Conservation (phyloP, 176 grass and related monocot species). For the Chloris gayana region DNA sequence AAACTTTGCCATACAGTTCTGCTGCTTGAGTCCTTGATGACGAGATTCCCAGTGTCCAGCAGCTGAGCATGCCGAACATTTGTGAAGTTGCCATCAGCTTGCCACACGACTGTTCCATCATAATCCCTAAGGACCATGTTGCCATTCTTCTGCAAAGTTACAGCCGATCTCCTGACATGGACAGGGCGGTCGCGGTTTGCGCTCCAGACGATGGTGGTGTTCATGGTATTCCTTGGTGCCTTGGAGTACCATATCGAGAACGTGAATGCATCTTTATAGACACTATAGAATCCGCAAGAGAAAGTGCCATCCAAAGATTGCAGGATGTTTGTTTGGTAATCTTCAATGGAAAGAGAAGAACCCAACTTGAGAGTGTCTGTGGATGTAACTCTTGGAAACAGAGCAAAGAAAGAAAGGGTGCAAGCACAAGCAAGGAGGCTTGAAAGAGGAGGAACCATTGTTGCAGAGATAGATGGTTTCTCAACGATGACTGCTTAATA, state of each 20-base stretch:
- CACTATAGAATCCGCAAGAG: slow-evolving; percentile 48
- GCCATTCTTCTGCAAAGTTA: slow-evolving; percentile 46
- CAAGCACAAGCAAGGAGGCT: slow-evolving; percentile 13
- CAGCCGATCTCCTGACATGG: slow-evolving; percentile 16
- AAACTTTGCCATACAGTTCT: slow-evolving; percentile 57
- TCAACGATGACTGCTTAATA: not conserved
- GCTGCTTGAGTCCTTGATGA: slow-evolving; percentile 34
- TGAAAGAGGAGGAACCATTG: slow-evolving; percentile 15
- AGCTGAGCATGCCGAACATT: slow-evolving; percentile 39
- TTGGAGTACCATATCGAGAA: slow-evolving; percentile 67
- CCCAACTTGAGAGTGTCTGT: slow-evolving; percentile 25
- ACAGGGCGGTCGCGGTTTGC: slow-evolving; percentile 42
- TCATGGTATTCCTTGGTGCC: not conserved
- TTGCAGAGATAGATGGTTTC: not conserved
- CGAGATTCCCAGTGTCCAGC: slow-evolving; percentile 48
- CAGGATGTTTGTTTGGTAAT: slow-evolving; percentile 29
- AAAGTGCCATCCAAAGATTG: slow-evolving; percentile 41
- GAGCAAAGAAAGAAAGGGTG: slow-evolving; percentile 24
- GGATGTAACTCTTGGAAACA: not conserved
- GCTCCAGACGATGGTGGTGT: slow-evolving; percentile 47
- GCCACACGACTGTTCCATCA: slow-evolving; percentile 40
- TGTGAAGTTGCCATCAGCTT: slow-evolving; percentile 20
- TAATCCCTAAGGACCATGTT: slow-evolving; percentile 51
- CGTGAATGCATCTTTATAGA: slow-evolving; percentile 37
- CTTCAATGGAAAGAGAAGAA: slow-evolving; percentile 29